Evolutionary conservation across 345 rosid species (phyloP), one percentile per base, ranked within the genome.

Genomic region (Isatis tinctoria): DNA sequence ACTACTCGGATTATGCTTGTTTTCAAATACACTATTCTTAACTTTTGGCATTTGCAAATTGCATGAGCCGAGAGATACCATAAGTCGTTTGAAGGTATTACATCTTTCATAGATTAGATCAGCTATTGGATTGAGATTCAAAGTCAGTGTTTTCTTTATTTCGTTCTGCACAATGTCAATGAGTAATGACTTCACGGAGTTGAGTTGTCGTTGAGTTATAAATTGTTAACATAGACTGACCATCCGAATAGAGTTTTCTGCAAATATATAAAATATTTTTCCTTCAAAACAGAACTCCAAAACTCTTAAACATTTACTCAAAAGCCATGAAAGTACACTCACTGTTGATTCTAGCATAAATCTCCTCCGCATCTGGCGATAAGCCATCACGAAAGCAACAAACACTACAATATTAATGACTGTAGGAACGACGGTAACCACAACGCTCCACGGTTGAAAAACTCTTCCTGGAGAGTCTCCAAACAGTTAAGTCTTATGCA

Each of bases 391-490:
- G 8, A 79, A n/a, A 58, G 70, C 70, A 11, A 64, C 49, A 28
- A 78, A 45, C 12, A 59, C 65, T 2, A 53, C 0, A 10, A 70
- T 10, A 54, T 69, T 58, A 5, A 80, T 17, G 36, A 30, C 12
- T 3, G 78, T 36, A 8, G 82, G 74, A 64, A 81, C 67, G 11
- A 75, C 78, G 3, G 69, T 40, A 39, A 83, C 58, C 14, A 48
- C 62, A 37, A 78, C 26, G 52, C 74, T 54, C 79, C 79, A 76
- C 13, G 74, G 65, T 45, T 76, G 74, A 53, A 76, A 24, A 17
- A 10, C 27, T 69, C 37, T 61, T 33, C 70, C 79, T 76, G 74
- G 33, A 62, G 39, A 69, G 11, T 5, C 12, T 14, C 49, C 16
- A 51, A 56, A 2, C n/a, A 63, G 51, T 58, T 0, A 52, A 16